Percentiles rank a stretch among this genome's conserved stretches.
These are phyloP conservation scores for Beta macrorhiza DNA, from an alignment of 179 eudicot genomes.

Conservation along the genomic window DNA sequence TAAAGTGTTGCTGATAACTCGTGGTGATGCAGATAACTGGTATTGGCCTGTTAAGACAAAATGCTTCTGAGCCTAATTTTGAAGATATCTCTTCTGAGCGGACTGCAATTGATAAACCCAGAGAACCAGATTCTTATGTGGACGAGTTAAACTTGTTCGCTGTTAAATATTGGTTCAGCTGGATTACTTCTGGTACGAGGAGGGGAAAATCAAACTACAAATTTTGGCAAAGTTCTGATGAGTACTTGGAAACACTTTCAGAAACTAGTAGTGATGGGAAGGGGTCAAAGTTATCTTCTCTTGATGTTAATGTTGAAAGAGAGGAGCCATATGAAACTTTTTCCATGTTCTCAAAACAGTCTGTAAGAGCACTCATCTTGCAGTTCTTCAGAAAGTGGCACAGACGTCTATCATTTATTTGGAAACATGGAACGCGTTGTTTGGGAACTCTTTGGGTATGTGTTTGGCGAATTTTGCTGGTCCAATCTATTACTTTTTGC, in stretches of 20 bases:
- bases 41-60: conserved; percentile 70
- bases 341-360: conserved; percentile 61
- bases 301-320: conserved; percentile 46
- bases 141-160: conserved; percentile 47
- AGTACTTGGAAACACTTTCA: conserved; percentile 43
- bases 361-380: conserved; percentile 55
- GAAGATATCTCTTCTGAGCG: conserved; percentile 35
- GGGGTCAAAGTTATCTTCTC: conserved; percentile 36
- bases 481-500: neutral
- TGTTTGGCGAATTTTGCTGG: conserved; percentile 9
- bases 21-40: conserved; percentile 69
- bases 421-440: conserved; percentile 62
- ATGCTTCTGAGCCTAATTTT: conserved; percentile 42
- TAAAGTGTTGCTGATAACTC: neutral
- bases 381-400: conserved; percentile 73
- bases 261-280: conserved; percentile 44
- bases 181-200: conserved; percentile 52
- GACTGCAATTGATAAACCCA: conserved; percentile 25
- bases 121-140: conserved; percentile 36
- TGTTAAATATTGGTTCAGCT: conserved; percentile 40
- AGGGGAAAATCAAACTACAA: conserved; percentile 47
- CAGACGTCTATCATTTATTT: conserved; percentile 66
- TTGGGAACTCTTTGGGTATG: conserved; percentile 81
- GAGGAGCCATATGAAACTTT: conserved; percentile 58
- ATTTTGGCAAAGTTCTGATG: conserved; percentile 62